Base-by-base conservation (phyloP, 2,329 filamentous ascomycete genomes). In the Monilinia vaccinii-corymbosi region DNA sequence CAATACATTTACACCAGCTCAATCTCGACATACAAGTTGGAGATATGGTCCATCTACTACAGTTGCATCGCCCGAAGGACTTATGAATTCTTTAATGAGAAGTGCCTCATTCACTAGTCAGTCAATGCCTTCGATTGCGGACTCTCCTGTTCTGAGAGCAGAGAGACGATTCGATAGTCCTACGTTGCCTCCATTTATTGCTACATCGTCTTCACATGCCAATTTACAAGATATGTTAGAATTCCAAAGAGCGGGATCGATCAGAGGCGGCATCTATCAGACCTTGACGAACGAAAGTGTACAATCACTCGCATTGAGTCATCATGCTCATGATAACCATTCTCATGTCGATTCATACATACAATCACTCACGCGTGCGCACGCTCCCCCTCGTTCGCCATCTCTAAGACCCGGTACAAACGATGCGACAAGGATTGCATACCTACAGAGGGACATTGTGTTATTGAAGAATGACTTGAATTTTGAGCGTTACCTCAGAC, bases 401-500 rank as follows among this genome's bases (percentile, higher is more conserved):
- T 67, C 68, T 47, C 40, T 71, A 8, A 58, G 65, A 11, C 61
- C 73, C 69, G 65, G 66, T 66, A 67, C 70, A 11, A 69, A 57
- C 10, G 61, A 62, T 36, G 46, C 51, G 72, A 76, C 56, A 57
- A 73, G 62, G 70, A 68, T 79, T 32, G 75, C 80, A 1, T 82
- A 84, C 64, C 75, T 94, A 4, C 85, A 90, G 65, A 81, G 87
- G 46, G 86, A 91, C 67, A 81, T 91, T n/a, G 81, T 91, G 57
- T 75, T 92, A 2, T 73, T 94, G 13, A 84, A 87, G 48, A 94
- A 92, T 63, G 89, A 94, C 67, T 77, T 94, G 47, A 89, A 88
- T 65, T 94, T 93, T 68, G 90, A 94, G 71, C 81, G 88, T 31
- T 93, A 91, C 72, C 80, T 93, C 68, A 93, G 92, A 70, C 84